A percentile compares a stretch with the other conserved stretches of the same genome.
These are phyloP conservation scores for Yamadazyma diospyri DNA, from an alignment of 1,139 yeast genomes.

Conservation along the genomic window DNA sequence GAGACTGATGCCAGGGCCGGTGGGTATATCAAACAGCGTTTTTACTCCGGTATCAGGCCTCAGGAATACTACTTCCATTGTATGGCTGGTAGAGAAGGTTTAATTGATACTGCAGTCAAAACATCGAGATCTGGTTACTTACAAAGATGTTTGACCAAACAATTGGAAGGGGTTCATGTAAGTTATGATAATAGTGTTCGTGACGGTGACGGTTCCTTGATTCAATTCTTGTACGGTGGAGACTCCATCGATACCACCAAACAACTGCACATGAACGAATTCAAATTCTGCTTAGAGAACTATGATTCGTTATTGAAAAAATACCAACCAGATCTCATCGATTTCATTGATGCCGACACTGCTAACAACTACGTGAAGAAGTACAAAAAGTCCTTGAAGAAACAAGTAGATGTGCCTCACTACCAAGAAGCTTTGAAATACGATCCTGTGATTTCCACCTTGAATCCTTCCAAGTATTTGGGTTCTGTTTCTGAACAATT, in stretches of 20 bases:
- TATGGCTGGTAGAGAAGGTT: constrained; percentile 99
- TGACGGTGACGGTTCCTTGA: constrained; percentile 90
- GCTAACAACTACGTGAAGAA: constrained; percentile 83
- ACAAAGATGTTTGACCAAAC: constrained; percentile 98
- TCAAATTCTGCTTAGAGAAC: constrained; percentile 89
- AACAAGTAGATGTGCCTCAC: constrained; percentile 61
- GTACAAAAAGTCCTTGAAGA: constrained; percentile 69
- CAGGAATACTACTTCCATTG: constrained; percentile 99
- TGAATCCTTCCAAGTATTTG: constrained; percentile 82
- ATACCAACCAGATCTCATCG: constrained; percentile 67
- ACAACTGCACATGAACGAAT: constrained; percentile 91
- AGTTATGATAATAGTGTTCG: constrained; percentile 94
- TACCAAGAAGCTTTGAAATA: constrained; percentile 62
- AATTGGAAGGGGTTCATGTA: constrained; percentile 94
- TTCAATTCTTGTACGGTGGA: constrained; percentile 97
- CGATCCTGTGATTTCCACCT: constrained; percentile 86
- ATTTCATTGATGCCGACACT: constrained; percentile 70
- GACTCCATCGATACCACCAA: constrained; percentile 93
- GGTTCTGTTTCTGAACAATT: constrained; percentile 94
- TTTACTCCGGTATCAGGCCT: constrained; percentile 97
- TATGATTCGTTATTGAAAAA: constrained; percentile 81
- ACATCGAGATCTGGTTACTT: constrained; percentile 98
- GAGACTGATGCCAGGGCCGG: constrained; percentile 99
- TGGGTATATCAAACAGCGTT: constrained; percentile 95
- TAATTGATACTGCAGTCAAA: constrained; percentile 98